These are phyloP conservation scores for Solanum aculeatissimum DNA, from an alignment of 305 asterid genomes.

Conservation along the genomic window DNA sequence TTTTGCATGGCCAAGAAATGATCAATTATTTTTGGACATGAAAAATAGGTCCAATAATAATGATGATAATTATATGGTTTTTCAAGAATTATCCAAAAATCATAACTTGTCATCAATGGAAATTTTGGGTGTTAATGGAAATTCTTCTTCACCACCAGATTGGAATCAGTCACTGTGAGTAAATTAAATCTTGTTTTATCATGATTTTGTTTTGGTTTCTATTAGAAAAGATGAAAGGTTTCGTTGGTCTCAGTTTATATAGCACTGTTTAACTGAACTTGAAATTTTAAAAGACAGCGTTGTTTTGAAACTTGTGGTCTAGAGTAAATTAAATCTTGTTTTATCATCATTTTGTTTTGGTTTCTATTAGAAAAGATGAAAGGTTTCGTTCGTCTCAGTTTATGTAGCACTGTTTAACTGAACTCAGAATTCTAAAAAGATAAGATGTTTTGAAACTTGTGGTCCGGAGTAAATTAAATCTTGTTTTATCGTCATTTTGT, in stretches of 20 bases:
- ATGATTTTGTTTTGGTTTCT: neutral
- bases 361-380: neutral
- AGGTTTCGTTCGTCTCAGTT: neutral
- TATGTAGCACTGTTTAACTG: neutral
- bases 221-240: neutral
- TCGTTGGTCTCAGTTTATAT: neutral
- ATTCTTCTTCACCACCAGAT: neutral
- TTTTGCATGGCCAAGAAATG: slow-evolving; percentile 8
- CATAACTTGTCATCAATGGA: neutral
- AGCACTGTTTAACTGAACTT: neutral
- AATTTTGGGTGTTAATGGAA: slow-evolving; percentile 5
- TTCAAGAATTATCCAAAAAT: slow-evolving; percentile 2
- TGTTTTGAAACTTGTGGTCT: neutral
- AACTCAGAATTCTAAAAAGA: neutral
- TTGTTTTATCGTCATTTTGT: neutral
- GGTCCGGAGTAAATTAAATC: neutral
- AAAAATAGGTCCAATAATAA: neutral
- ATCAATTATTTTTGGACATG: neutral
- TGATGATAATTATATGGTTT: neutral
- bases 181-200: neutral
- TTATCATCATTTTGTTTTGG: neutral
- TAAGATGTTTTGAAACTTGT: neutral
- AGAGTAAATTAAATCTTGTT: neutral
- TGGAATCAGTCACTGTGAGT: slow-evolving; percentile 7
- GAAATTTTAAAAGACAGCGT: neutral